A percentile compares a stretch with the other conserved stretches of the same genome.
These are phyloP conservation scores for Mucor mucedo DNA, from an alignment of 371 early-diverging fungal species.

Conservation along the genomic window DNA sequence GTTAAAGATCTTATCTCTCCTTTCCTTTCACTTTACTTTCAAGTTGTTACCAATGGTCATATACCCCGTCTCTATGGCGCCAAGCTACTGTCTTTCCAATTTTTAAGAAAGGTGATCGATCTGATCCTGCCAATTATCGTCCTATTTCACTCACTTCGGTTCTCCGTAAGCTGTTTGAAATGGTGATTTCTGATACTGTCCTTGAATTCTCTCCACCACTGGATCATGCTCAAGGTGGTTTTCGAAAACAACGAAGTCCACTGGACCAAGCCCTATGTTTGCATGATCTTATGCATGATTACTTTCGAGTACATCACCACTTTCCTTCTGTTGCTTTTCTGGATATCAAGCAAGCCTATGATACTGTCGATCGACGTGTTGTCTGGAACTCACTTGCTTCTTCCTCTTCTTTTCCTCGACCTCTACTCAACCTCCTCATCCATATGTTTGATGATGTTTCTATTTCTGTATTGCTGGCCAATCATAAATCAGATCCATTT, in stretches of 20 bases:
- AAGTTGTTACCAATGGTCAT: constrained; percentile 34
- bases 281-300: constrained; percentile 20
- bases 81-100: constrained; percentile 32
- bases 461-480: background rate
- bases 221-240: constrained; percentile 42
- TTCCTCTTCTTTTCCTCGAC: background rate
- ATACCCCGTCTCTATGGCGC: constrained; percentile 27
- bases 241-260: constrained; percentile 29
- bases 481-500: constrained; percentile 1
- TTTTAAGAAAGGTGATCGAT: constrained; percentile 27
- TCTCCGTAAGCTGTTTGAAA: constrained; percentile 29
- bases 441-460: background rate
- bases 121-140: constrained; percentile 23
- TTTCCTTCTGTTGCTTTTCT: constrained; percentile 21
- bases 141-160: constrained; percentile 32
- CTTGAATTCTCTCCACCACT: constrained; percentile 10
- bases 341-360: constrained; percentile 28
- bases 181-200: constrained; percentile 6
- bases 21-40: constrained; percentile 16
- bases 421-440: background rate
- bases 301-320: background rate
- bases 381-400: background rate
- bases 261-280: constrained; percentile 38
- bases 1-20: constrained; percentile 4
- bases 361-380: constrained; percentile 19